Base-by-base conservation (phyloP, 164 flowering plant genomes). In the Macadamia tetraphylla region DNA sequence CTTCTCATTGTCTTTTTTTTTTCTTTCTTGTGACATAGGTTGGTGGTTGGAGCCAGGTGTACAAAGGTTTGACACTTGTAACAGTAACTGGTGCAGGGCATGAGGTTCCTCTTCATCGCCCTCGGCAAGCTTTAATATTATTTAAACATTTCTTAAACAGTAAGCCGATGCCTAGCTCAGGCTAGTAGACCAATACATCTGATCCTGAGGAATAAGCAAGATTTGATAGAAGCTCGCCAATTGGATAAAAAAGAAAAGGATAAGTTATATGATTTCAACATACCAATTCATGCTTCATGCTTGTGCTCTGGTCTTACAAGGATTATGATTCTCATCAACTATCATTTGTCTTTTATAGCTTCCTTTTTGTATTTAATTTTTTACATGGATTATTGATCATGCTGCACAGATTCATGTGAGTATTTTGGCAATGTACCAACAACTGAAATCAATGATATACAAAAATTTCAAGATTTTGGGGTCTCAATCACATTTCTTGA, bases 1-100 rank as follows among this genome's bases (percentile, higher is more conserved):
- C 55, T 59, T 57, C 53, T 65, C 48, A 65, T 13, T 1, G 11
- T 14, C 15, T 56, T 30, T 43, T 29, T 29, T 12, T 42, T 29
- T 35, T 11, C 44, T 64, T 42, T 59, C 40, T 65, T 71, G 59
- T 71, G 60, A 55, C 44, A 44, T 73, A 94, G 99, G 98, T 94
- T 75, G 99, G 99, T 62, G 99, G 98, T n/a, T 94, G 99, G 98
- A 94, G 94, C 81, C 97, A 94, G 80, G 83, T 88, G 29, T 94
- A 94, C 80, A 75, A 88, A 75, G 99, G 98, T 44, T 81, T 92
- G 52, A 94, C 98, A 57, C 69, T 90, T 9, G 98, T 92, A 29
- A 85, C 97, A 6, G 83, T 94, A 11, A 81, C 83, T 0, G 98
- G 97, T 62, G 99, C 99, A 48, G 98, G 99, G 53, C 99, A 92